Percentiles rank a stretch among this genome's conserved stretches.
Evolutionary conservation across 2,329 filamentous ascomycete species (phyloP).

Genomic region (Penicillium brasilianum): DNA sequence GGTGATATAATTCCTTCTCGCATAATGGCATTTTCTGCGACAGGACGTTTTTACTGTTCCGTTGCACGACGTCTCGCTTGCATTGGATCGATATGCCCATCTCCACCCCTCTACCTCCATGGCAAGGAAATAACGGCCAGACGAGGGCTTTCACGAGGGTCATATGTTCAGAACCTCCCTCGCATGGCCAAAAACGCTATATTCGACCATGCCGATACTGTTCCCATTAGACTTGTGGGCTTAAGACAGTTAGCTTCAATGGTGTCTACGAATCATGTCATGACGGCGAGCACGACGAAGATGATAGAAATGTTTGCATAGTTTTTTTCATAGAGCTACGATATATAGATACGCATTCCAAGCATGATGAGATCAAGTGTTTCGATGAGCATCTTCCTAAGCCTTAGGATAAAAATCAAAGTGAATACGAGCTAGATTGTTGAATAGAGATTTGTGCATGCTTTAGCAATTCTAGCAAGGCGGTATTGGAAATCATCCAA

Average conservation of each 20-base stretch:
- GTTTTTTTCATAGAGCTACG: background rate
- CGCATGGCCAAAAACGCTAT: too few species aligned
- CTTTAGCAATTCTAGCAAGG: background rate
- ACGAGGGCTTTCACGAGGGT: too few species aligned
- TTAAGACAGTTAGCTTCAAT: background rate
- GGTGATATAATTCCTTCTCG: background rate
- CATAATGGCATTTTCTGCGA: background rate
- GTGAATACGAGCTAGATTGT: background rate
- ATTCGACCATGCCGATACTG: background rate
- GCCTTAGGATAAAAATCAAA: background rate
- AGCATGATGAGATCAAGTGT: background rate
- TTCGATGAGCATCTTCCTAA: background rate
- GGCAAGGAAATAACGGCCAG: too few species aligned
- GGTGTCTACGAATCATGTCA: background rate
- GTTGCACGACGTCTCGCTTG: background rate
- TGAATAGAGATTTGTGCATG: background rate
- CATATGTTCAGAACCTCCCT: background rate
- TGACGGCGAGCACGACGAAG: background rate
- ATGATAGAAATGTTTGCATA: conserved; percentile 6
- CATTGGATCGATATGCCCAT: background rate
- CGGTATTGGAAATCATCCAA: background rate
- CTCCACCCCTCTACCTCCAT: background rate
- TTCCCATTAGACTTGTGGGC: background rate
- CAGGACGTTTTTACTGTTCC: background rate
- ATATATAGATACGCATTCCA: background rate